Evolutionary conservation across 1,284 basidiomycete species (phyloP).

Genomic region (Melampsora abietis-canadensis): DNA sequence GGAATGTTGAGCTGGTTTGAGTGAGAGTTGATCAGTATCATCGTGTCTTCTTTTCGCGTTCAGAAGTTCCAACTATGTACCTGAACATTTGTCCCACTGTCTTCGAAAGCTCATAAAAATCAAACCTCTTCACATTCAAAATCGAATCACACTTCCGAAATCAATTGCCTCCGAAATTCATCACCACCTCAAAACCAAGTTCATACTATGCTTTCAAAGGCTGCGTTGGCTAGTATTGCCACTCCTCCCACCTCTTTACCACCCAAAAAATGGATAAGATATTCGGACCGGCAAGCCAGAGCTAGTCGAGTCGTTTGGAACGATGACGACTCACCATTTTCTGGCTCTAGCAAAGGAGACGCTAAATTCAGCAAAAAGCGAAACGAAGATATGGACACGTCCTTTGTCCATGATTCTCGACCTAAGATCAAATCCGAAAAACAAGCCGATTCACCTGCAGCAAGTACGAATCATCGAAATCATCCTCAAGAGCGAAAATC

Average conservation of each 20-base stretch:
- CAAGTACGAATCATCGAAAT: too few relatives aligned
- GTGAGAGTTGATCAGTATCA: too few relatives aligned
- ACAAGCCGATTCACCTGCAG: background rate
- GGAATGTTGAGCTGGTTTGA: too few relatives aligned
- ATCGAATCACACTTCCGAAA: too few relatives aligned
- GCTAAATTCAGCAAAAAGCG: background rate
- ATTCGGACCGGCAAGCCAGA: constrained; percentile 22
- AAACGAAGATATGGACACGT: constrained; percentile 5
- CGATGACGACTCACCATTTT: background rate
- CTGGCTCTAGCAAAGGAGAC: background rate
- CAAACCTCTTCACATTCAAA: too few relatives aligned
- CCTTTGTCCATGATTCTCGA: background rate
- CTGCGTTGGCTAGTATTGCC: background rate
- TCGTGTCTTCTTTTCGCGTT: too few relatives aligned
- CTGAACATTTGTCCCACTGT: too few relatives aligned
- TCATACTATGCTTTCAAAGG: background rate
- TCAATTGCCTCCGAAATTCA: too few relatives aligned
- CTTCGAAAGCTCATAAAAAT: too few relatives aligned
- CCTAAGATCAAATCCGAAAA: too few relatives aligned
- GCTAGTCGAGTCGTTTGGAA: constrained; percentile 8
- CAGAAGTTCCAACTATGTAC: too few relatives aligned
- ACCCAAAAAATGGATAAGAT: constrained; percentile 20
- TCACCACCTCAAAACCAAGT: background rate
- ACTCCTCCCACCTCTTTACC: background rate
- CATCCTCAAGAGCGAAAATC: background rate